Percentiles rank a stretch among this genome's conserved stretches.
These are phyloP conservation scores for Phenoliferia sp. DNA, from an alignment of 1,284 basidiomycete genomes.

Conservation along the genomic window DNA sequence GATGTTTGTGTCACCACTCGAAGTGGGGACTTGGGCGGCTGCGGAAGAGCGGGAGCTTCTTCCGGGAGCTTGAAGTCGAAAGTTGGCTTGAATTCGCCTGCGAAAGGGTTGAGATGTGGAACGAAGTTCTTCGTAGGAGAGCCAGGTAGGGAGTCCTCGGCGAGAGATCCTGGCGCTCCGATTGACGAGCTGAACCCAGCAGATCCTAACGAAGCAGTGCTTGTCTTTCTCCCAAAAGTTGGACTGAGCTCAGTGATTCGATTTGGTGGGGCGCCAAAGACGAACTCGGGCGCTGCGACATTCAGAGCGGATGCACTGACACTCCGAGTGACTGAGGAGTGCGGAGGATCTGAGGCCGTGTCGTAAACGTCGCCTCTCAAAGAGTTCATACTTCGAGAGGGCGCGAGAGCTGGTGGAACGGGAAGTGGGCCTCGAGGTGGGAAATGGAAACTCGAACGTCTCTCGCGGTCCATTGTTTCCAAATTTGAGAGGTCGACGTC, in stretches of 20 bases:
- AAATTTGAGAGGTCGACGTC: slow-evolving; percentile 1
- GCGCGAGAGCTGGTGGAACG: neutral
- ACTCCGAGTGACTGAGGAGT: neutral
- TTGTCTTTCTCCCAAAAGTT: neutral
- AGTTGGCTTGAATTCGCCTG: neutral
- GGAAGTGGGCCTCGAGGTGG: slow-evolving; percentile 4
- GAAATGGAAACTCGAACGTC: slow-evolving; percentile 12
- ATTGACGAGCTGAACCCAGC: neutral
- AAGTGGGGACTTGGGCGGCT: neutral
- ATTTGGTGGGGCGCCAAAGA: neutral
- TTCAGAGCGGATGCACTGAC: neutral
- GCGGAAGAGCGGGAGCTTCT: neutral
- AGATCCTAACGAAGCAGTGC: neutral
- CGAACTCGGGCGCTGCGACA: slow-evolving; percentile 9
- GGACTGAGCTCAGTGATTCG: neutral
- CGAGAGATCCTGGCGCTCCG: slow-evolving; percentile 7
- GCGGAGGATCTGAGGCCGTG: neutral
- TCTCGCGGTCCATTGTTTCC: neutral
- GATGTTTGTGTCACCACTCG: neutral
- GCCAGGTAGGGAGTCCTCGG: neutral
- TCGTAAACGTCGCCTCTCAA: neutral
- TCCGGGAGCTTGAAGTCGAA: slow-evolving; percentile 9
- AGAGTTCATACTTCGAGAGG: neutral
- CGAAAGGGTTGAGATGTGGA: neutral
- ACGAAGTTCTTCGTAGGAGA: neutral